Evolutionary conservation across 441 rosid species (phyloP).

Genomic region (Eruca vesicaria): DNA sequence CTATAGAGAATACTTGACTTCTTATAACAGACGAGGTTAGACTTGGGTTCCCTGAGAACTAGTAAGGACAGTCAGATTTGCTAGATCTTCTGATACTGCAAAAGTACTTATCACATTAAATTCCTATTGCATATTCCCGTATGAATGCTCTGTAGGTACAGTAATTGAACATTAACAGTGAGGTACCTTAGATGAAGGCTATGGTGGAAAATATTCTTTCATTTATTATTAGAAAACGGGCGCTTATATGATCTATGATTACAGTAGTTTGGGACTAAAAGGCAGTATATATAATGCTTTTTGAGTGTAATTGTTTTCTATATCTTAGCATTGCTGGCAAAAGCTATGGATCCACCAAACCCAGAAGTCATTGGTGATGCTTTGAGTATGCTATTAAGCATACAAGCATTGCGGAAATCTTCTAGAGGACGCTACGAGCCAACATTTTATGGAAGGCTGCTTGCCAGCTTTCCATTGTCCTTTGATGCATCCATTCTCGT

Average conservation of each 20-base stretch:
- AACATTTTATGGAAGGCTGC: conserved; percentile 83
- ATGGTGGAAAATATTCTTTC: conserved; percentile 3
- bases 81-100: conserved; percentile 16
- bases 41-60: conserved; percentile 14
- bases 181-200: conserved; percentile 8
- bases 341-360: conserved; percentile 85
- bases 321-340: conserved; percentile 71
- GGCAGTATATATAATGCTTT: not conserved
- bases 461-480: conserved; percentile 82
- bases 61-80: conserved; percentile 9
- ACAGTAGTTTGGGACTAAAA: not conserved
- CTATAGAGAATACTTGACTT: not conserved
- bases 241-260: conserved; percentile 2
- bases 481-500: conserved; percentile 81
- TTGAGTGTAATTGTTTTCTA: conserved; percentile 24
- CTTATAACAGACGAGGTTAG: not conserved
- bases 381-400: conserved; percentile 58
- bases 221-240: not conserved
- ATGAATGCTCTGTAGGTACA: conserved; percentile 7
- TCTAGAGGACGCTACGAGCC: conserved; percentile 80
- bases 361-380: conserved; percentile 77
- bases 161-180: conserved; percentile 12
- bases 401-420: conserved; percentile 59
- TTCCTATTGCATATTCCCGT: conserved; percentile 3
- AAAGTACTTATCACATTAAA: not conserved